These are phyloP conservation scores for Pyrenopolyporus hunteri DNA, from an alignment of 495 filamentous ascomycete species.

Conservation along the genomic window DNA sequence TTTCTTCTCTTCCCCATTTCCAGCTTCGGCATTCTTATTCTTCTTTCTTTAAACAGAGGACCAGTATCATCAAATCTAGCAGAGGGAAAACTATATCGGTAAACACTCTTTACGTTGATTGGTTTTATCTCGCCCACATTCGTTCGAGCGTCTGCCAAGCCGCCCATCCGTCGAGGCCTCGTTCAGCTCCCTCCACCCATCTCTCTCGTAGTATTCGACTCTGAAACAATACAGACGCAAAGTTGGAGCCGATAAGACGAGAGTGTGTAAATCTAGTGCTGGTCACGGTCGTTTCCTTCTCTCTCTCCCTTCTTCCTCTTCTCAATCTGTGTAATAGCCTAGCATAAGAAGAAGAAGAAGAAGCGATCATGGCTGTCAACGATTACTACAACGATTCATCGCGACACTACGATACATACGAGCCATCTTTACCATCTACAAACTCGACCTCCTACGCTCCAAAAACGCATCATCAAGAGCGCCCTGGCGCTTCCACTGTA, in stretches of 20 bases:
- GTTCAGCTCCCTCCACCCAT: neutral
- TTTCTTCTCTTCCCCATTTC: constrained; percentile 2
- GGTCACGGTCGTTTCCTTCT: constrained; percentile 6
- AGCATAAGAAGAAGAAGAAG: neutral
- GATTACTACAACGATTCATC: constrained; percentile 73
- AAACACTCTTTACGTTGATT: constrained; percentile 15
- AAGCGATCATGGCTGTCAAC: constrained; percentile 74
- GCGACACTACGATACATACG: constrained; percentile 42
- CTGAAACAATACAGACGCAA: neutral
- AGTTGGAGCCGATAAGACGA: neutral
- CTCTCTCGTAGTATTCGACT: neutral
- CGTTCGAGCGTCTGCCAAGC: constrained; percentile 8
- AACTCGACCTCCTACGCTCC: constrained; percentile 41
- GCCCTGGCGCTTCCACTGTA: constrained; percentile 36
- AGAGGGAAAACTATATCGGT: neutral
- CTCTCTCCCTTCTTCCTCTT: neutral
- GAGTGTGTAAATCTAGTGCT: constrained; percentile 5
- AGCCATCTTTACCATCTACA: constrained; percentile 35
- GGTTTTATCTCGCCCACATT: constrained; percentile 17
- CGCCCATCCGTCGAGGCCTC: neutral
- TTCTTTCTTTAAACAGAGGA: constrained; percentile 6
- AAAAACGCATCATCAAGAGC: constrained; percentile 50
- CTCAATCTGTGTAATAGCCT: neutral
- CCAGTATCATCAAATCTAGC: constrained; percentile 4
- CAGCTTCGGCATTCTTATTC: constrained; percentile 4